Conservation (phyloP, 31 red algal genomes). For the Asparagopsis taxiformis region DNA sequence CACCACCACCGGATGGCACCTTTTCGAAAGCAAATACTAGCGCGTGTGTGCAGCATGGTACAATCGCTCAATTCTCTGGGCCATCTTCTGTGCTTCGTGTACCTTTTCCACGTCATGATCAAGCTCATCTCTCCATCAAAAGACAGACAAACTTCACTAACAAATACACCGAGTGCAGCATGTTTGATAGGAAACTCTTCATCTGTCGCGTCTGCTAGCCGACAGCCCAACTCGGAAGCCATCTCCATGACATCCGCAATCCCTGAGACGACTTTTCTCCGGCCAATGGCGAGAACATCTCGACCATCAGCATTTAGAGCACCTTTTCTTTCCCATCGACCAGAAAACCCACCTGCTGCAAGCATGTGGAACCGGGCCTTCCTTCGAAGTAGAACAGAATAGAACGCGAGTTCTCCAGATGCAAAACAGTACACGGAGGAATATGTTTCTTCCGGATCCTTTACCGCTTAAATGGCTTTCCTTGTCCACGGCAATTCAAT, state of each 20-base stretch:
- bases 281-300: no score
- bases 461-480: conserved; percentile 26
- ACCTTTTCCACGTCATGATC: no score
- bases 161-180: no score
- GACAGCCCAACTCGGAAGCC: no score
- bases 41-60: no score
- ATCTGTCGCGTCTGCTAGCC: conserved; percentile 28
- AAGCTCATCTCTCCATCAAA: conserved; percentile 21
- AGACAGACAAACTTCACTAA: conserved; percentile 26
- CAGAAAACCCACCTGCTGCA: conserved; percentile 43
- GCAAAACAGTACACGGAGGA: conserved; percentile 32
- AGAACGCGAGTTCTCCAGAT: conserved; percentile 66
- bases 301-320: no score
- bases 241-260: no score
- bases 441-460: conserved; percentile 15
- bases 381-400: conserved; percentile 52
- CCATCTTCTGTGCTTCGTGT: no score
- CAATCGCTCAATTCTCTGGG: no score
- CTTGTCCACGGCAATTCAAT: conserved; percentile 43
- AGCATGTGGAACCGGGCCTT: conserved; percentile 70
- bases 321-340: conserved; percentile 58
- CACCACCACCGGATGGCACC: conserved; percentile 48
- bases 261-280: no score
- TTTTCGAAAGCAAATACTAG: conserved; percentile 48
- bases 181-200: conserved; percentile 15